Conservation (phyloP, 345 rosid genomes). For the Linum tenue region DNA sequence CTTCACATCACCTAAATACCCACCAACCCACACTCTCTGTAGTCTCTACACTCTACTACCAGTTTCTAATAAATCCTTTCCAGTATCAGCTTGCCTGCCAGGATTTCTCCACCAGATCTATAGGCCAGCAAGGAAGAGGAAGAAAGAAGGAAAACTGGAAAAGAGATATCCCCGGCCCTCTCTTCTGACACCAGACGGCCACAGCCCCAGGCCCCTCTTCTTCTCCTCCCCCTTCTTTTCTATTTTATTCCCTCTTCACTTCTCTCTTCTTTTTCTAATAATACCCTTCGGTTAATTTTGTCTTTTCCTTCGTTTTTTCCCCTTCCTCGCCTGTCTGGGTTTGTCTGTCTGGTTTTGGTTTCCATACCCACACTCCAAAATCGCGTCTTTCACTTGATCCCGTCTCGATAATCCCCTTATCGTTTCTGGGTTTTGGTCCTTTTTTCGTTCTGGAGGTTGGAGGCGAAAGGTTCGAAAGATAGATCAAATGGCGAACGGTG, state of each 20-base stretch:
- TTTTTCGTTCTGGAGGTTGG: background rate
- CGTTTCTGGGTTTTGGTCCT: background rate
- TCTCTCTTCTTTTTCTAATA: background rate
- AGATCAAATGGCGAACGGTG: slow-evolving; percentile 47
- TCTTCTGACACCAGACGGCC: background rate
- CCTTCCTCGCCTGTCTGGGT: background rate
- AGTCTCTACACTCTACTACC: slow-evolving; percentile 10
- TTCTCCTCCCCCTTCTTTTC: background rate
- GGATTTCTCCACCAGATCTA: slow-evolving; percentile 48
- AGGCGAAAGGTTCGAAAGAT: slow-evolving; percentile 50
- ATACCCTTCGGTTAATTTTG: slow-evolving; percentile 10
- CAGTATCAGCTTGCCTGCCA: slow-evolving; percentile 28
- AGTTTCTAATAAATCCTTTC: slow-evolving; percentile 26
- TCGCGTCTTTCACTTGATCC: slow-evolving; percentile 14
- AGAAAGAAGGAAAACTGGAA: background rate
- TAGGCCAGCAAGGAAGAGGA: slow-evolving; percentile 37
- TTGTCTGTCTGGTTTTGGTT: slow-evolving; percentile 25
- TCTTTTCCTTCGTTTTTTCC: background rate
- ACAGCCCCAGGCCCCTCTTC: background rate
- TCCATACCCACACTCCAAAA: slow-evolving; percentile 34
- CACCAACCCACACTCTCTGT: slow-evolving; percentile 10
- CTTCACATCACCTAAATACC: slow-evolving; percentile 12
- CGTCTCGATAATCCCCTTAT: slow-evolving; percentile 13
- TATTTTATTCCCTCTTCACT: background rate
- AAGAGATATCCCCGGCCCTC: background rate